phyloP scores from a whole-genome alignment of 768 basidiomycete species.

The Calocybe indica region DNA sequence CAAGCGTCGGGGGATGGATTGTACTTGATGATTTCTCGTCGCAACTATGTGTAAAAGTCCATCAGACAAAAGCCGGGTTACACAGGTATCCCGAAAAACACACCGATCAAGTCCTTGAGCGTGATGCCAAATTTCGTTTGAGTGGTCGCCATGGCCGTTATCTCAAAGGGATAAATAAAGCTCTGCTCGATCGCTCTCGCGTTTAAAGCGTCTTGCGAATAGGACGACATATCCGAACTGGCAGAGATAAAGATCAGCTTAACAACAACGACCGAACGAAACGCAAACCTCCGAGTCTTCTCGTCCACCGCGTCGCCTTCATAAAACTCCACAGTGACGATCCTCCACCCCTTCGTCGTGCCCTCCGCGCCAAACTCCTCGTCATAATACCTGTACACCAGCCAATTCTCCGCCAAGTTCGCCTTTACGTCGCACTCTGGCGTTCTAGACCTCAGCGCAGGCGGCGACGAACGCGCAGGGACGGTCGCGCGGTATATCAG shows the following conservation, averaged over 20 bases:
- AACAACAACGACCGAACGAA: neutral
- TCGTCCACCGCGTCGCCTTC: slow-evolving; percentile 67
- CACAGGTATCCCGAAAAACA: slow-evolving; percentile 15
- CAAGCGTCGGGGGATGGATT: slow-evolving; percentile 63
- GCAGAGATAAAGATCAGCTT: neutral
- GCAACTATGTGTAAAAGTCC: slow-evolving; percentile 50
- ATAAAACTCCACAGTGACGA: slow-evolving; percentile 86
- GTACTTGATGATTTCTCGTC: slow-evolving; percentile 66
- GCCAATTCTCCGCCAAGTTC: slow-evolving; percentile 82
- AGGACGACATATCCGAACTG: slow-evolving; percentile 38
- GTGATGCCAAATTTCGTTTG: slow-evolving; percentile 87
- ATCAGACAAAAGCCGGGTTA: neutral
- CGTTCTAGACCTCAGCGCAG: slow-evolving; percentile 11
- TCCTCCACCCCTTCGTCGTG: slow-evolving; percentile 58
- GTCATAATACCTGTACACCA: slow-evolving; percentile 85
- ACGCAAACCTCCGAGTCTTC: slow-evolving; percentile 62
- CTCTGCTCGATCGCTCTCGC: slow-evolving; percentile 62
- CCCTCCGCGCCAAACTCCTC: slow-evolving; percentile 38
- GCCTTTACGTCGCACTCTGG: slow-evolving; percentile 60
- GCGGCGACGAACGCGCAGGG: slow-evolving; percentile 25
- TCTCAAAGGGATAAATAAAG: slow-evolving; percentile 61
- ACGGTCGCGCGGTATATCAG: slow-evolving; percentile 63
- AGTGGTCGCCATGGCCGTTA: slow-evolving; percentile 70
- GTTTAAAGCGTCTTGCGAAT: slow-evolving; percentile 43
- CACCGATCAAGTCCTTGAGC: slow-evolving; percentile 81